Base-by-base conservation (phyloP, 345 rosid species). In the Aurinia saxatilis region DNA sequence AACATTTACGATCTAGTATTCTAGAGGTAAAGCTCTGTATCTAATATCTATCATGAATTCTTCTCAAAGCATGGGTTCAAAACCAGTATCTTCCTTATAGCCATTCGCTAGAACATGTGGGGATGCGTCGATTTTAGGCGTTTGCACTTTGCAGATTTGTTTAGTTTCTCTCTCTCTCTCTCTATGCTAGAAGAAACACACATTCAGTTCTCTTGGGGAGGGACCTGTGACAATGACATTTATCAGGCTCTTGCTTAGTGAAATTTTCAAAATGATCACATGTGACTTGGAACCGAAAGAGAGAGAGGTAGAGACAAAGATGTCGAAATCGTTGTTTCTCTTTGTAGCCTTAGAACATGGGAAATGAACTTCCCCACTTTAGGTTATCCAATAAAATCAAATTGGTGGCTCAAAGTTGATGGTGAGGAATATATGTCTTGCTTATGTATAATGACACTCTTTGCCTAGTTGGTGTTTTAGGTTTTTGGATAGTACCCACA, bases 371-470 rank as follows among this genome's bases (percentile, higher is more conserved):
- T 60, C 56, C 62, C 67, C 62, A 69, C 67, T 60, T 45, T 60
- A 63, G 63, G 69, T 40, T 33, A 55, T 70, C 70, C 45, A 63
- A 35, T 33, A 35, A 25, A 50, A 57, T 35, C 34, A 58, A 71
- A 65, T 35, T 64, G 66, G 56, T 71, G 75, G 70, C 14, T 71
- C 36, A 71, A 10, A 57, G 8, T 50, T 36, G 70, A 49, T 34
- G 65, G 55, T 42, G 71, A 50, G 29, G 75, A 71, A 71, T 71
- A 71, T 71, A 71, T 65, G 75, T 65, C 71, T 50, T 4, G 45
- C 30, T 49, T 56, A 31, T 70, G 69, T 70, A 50, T 63, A 9
- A 56, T 64, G 54, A 44, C 49, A 36, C 37, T 56, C 58, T 63
- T 53, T 42, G 66, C 70, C 50, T 63, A 63, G 74, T 56, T 70